These are phyloP conservation scores for Articulospora tetracladia DNA, from an alignment of 495 filamentous ascomycete species.

Conservation along the genomic window DNA sequence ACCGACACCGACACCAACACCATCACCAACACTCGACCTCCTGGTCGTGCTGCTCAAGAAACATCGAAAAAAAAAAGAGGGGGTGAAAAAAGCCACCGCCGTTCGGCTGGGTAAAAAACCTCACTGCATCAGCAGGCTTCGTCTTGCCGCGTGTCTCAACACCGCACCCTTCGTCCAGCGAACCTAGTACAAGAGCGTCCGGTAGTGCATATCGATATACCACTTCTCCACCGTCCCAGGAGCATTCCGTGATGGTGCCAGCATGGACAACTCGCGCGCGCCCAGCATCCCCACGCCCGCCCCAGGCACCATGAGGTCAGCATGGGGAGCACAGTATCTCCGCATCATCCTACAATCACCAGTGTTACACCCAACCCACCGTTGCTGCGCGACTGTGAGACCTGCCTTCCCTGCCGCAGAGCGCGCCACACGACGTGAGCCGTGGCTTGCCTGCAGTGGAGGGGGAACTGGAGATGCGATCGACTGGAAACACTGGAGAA, in stretches of 20 bases:
- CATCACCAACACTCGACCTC: too few species aligned
- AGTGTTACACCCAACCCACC: neutral
- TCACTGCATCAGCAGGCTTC: constrained; percentile 13
- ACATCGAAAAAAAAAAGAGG: constrained; percentile 9
- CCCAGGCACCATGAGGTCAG: neutral
- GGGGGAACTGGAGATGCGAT: too few species aligned
- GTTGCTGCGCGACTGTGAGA: neutral
- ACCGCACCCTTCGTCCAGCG: neutral
- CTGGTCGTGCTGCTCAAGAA: neutral
- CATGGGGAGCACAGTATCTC: neutral
- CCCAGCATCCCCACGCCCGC: neutral
- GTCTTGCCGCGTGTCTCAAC: constrained; percentile 8
- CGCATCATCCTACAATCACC: neutral
- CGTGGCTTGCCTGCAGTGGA: neutral
- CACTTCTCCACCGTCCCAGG: neutral
- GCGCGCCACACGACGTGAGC: neutral
- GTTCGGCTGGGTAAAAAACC: constrained; percentile 4
- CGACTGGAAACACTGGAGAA: neutral
- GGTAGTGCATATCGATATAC: neutral
- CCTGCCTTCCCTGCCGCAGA: neutral
- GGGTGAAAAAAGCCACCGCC: neutral
- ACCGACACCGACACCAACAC: too few species aligned
- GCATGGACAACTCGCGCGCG: too few species aligned
- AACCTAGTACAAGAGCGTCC: neutral
- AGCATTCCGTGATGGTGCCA: neutral